phyloP scores from a whole-genome alignment of 2,329 filamentous ascomycete species.

The Phyllosticta citrichinensis region DNA sequence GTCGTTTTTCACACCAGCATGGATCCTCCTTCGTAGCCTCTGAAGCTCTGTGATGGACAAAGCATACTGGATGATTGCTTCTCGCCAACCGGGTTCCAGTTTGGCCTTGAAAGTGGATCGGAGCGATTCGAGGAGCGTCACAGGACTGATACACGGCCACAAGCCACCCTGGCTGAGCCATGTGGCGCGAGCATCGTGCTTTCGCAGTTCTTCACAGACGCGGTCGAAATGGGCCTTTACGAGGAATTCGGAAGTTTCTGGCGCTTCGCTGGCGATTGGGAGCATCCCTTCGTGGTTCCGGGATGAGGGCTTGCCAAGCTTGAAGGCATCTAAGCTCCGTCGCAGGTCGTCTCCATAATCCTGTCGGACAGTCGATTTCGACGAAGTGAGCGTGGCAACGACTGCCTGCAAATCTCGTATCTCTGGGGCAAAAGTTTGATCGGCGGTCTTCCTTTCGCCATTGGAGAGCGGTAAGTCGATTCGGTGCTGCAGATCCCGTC shows the following conservation, averaged over 20 bases:
- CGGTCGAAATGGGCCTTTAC: background rate
- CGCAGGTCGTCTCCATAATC: background rate
- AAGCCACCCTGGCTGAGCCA: conserved; percentile 17
- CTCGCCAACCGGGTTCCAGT: conserved; percentile 30
- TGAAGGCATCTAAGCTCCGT: conserved; percentile 4
- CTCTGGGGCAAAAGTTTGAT: background rate
- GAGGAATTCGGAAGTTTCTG: background rate
- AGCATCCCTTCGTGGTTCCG: background rate
- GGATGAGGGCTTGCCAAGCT: background rate
- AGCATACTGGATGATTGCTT: conserved; percentile 35
- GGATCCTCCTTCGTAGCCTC: conserved; percentile 34
- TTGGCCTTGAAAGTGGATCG: conserved; percentile 22
- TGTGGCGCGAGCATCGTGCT: conserved; percentile 6
- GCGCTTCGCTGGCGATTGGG: no score
- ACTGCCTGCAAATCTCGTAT: background rate
- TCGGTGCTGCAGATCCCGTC: background rate
- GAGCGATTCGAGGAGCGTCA: conserved; percentile 37
- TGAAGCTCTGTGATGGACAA: conserved; percentile 37
- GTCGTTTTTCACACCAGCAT: conserved; percentile 18
- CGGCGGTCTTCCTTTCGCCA: background rate
- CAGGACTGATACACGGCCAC: background rate
- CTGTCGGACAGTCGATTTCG: background rate
- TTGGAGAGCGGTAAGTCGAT: background rate
- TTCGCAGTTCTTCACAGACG: background rate
- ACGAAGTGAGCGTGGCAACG: background rate